Base-by-base conservation (phyloP, 2,329 filamentous ascomycete species). In the Saccharata proteae region DNA sequence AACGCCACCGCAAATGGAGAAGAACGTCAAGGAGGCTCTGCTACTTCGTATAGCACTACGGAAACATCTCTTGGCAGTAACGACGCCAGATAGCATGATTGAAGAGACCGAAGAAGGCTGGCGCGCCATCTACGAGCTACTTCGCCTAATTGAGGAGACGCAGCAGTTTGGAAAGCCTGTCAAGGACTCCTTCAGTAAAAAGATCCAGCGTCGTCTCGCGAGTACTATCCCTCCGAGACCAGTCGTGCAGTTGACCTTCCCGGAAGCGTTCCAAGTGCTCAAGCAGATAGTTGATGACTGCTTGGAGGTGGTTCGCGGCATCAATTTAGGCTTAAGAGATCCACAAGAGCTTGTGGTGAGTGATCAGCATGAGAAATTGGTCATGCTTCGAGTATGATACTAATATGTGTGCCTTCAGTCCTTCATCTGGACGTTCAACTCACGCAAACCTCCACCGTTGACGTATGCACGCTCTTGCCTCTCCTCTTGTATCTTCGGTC, bases 211-310 rank as follows among this genome's bases (percentile, higher is more conserved):
- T n/a, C 80, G 80, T 40, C 65, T 98, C 18, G 86, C 90, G 1
- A 94, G 85, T 43, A 94, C 85, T 1, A 86, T 94, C 45, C 90
- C 90, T 4, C 90, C 90, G 6, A 72, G 88, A 6, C 86, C 88
- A 0, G 88, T 94, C 44, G 81, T 94, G 8, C 69, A 83, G 32
- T 62, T 86, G 3, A 72, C 70, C 16, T 79, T 82, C 43, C 70
- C 77, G 10, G 76, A 83, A 44, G 80, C 85, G 0, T 70, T 79
- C 40, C 59, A 59, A 13, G 77, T 82, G 43, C 65, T 94, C 39
- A 68, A 68, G 35, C 71, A 74, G 26, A 58, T 94, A 16, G 80
- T 80, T 38, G 62, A 70, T 34, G 83, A 93, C 52, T 78, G 77
- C 2, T 61, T 71, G 16, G 77, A 86, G 36, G 58, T 58, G 9